Base-by-base conservation (phyloP, 352 stramenopile genomes). In the Globisporangium heterothallicum region DNA sequence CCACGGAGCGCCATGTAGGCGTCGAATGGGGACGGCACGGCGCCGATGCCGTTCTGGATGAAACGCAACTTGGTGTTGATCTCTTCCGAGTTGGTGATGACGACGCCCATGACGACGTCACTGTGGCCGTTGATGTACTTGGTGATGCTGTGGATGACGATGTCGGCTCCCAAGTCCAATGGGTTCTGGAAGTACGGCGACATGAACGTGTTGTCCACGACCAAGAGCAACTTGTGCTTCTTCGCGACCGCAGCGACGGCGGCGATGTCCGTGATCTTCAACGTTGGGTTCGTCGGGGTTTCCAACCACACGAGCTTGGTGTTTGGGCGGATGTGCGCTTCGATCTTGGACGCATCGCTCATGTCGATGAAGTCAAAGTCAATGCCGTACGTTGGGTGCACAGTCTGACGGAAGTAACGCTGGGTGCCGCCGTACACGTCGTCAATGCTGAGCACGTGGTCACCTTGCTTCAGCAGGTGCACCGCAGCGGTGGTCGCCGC, bases 101-200 rank as follows among this genome's bases (percentile, higher is more conserved):
- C 84, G 18, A 95, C 88, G 41, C 94, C 94, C 51, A 93, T 91
- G 40, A 97, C 87, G 7, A 94, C 91, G 53, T 97, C 92, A 59
- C 94, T 97, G 74, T 98, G 92, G 51, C 92, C 92, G 63, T 97
- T 95, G 63, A 97, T 98, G 76, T 96, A 98, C 80, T 98, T 98
- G 68, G 94, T 98, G 59, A 97, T 79, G 55, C 81, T 96, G 72
- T 98, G 92, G 48, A 97, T 79, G 29, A 95, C 90, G 21, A 98
- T 74, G 66, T 98, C 90, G 29, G 83, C 88, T 36, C 94, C 94
- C 19, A 97, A 75, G 45, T 87, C 78, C 16, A 98, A 72, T 10
- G 94, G 94, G 61, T 93, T 94, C 66, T 92, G 84, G 65, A 98
- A 94, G 64, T 97, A 96, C 0, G 91, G 91, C 41, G 86, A 93